Base-by-base conservation (phyloP, 1,284 basidiomycete genomes). In the Coniferiporia sulphurascens region DNA sequence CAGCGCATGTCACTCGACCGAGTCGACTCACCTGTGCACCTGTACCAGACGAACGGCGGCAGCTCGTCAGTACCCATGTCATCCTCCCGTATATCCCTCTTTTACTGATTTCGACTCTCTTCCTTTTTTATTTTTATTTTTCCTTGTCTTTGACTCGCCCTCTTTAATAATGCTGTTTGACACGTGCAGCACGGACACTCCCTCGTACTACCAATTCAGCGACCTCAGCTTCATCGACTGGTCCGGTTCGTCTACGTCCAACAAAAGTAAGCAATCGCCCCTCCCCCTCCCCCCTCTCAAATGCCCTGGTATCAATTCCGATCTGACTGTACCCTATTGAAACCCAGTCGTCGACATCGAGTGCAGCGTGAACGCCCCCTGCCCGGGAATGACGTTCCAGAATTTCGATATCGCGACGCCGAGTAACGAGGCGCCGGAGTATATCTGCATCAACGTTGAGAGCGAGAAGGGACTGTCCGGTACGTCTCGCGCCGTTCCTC, bases 21-120 rank as follows among this genome's bases (percentile, higher is more conserved):
- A 6, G 80, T 83, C 56, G 73, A 73, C 55, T 67, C 66, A 17
- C 79, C 79, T 1, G 69, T 81, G 3, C 78, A 80, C 62, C 65
- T 84, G 9, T 79, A 78, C 62, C 83, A 85, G 64, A 82, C 78
- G 4, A 84, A 84, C 64, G 74, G 73, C 10, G 82, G 74, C 12
- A 73, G 80, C 54, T 74, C 74, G 81, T 82, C 4, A 43, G 38
- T 41, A 15, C 38, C 38, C 27, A 2, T 27, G 27, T 27, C 27
- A 27, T 27, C 27, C 27, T 27, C 27, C 27, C 27, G 36, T 52
- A 8, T 17, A 13, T 41, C 34, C 1, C 43, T 27, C 12, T 19
- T 34, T 27, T 27, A 1, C n/a, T 6, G 13, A 10, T 27, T 27
- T 27, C 27, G 17, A 19, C 19, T 17, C 35, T 46, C 27, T 27